Base-by-base conservation (phyloP, 768 basidiomycete genomes). In the Russula compacta region DNA sequence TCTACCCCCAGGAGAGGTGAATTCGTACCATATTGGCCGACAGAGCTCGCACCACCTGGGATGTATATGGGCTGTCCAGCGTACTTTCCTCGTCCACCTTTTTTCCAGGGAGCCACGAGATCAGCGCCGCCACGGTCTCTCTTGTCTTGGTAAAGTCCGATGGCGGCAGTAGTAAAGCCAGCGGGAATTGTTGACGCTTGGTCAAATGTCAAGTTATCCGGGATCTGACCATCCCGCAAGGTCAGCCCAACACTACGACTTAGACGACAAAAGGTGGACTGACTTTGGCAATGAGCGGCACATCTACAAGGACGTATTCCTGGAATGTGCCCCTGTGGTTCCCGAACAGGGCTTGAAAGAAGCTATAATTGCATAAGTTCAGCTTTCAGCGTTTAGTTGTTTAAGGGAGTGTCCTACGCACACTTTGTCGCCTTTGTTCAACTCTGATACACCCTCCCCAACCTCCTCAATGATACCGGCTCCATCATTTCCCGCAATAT, bases 121-220 rank as follows among this genome's bases (percentile, higher is more conserved):
- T 75, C 77, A 1, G 75, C 69, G 3, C 44, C 55, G 19, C 55
- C 55, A 3, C 15, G 35, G 4, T 36, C 55, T 47, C 44, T 79
- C 79, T 46, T 69, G 51, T 59, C 66, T 35, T 68, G 73, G 68
- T 80, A 83, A 24, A 84, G 63, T 3, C 79, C 82, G 19, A 77
- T 70, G 39, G 77, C 78, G 12, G 80, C 79, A 19, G 79, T 78
- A 8, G 75, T 73, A 17, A 83, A 64, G 1, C 73, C 81, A 2
- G 79, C 69, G 6, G 82, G 80, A n/a, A 84, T 67, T 1, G 81
- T 77, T 0, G 78, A 65, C 2, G 77, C 81, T 58, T 79, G 71
- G 17, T 81, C 82, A 60, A 78, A 80, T 1, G 78, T 74, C 51
- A 80, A 40, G 43, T 72, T 75, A 8, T 72, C 68, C 1, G 82